Conservation (phyloP, 805 yeast genomes). For the Saccharomycopsis oosterbeekiorum region DNA sequence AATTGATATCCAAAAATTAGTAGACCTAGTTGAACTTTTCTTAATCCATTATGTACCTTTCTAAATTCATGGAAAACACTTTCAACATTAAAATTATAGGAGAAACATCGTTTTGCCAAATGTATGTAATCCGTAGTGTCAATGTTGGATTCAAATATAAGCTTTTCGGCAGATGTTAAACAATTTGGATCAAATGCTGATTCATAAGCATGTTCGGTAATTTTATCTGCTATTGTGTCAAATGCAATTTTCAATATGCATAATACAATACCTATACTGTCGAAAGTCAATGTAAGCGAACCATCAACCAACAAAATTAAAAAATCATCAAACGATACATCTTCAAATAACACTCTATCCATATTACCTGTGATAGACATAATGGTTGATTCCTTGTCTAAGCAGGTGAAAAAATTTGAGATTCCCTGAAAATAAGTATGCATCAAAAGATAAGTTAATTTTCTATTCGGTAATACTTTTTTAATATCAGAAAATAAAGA, state of each 20-base stretch:
- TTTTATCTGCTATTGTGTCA: background rate
- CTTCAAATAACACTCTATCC: background rate
- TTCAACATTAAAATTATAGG: constrained; percentile 12
- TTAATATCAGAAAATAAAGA: constrained; percentile 5
- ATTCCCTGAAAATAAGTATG: constrained; percentile 13
- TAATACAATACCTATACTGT: constrained; percentile 10
- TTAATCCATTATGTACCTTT: constrained; percentile 11
- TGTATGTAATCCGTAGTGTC: constrained; percentile 2
- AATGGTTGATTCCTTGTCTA: constrained; percentile 6
- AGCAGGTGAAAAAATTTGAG: constrained; percentile 7
- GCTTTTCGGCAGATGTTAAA: constrained; percentile 5
- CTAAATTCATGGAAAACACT: constrained; percentile 10
- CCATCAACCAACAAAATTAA: background rate
- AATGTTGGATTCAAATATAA: constrained; percentile 2
- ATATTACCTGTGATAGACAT: background rate
- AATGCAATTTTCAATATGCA: constrained; percentile 9
- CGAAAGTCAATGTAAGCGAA: constrained; percentile 10
- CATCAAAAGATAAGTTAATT: constrained; percentile 5
- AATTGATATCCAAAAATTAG: constrained; percentile 1
- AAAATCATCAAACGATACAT: background rate
- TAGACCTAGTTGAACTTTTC: constrained; percentile 15
- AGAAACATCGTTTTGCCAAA: constrained; percentile 14
- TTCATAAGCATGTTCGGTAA: constrained; percentile 10
- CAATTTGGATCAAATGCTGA: constrained; percentile 4
- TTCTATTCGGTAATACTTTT: constrained; percentile 6